Evolutionary conservation across 176 grass and related monocot genomes (phyloP).

Genomic region (Pharus latifolius): DNA sequence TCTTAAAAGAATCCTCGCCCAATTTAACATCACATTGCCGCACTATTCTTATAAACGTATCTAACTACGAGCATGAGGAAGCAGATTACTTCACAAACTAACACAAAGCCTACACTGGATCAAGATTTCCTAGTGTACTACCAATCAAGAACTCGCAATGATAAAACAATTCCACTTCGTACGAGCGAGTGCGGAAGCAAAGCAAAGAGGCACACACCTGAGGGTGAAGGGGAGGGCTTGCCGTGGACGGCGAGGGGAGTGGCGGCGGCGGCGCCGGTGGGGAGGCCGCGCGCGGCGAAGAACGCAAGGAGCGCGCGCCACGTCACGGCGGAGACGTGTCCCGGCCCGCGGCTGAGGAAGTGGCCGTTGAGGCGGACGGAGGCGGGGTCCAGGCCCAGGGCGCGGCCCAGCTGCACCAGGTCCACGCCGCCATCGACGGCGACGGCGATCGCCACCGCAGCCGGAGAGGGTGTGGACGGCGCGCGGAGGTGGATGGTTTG

Average conservation of each 20-base stretch:
- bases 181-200: not conserved
- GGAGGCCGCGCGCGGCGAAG: conserved; percentile 40
- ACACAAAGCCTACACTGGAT: no score
- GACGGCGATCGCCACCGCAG: not conserved
- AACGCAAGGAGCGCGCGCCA: conserved; percentile 49
- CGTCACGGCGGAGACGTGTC: conserved; percentile 36
- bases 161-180: no score
- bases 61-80: no score
- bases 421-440: conserved; percentile 32
- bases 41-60: no score
- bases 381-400: conserved; percentile 45
- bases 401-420: conserved; percentile 24
- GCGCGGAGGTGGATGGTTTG: conserved; percentile 11
- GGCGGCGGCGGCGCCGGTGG: conserved; percentile 21
- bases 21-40: no score
- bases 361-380: conserved; percentile 55
- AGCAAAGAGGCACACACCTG: conserved; percentile 14
- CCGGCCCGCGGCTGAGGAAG: conserved; percentile 48
- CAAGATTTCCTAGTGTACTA: not conserved
- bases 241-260: conserved; percentile 31
- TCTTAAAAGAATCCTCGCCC: no score
- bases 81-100: no score
- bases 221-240: not conserved
- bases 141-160: not conserved
- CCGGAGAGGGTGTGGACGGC: not conserved